phyloP scores from a whole-genome alignment of 305 asterid species.

The Fraxinus xanthoxyloides region DNA sequence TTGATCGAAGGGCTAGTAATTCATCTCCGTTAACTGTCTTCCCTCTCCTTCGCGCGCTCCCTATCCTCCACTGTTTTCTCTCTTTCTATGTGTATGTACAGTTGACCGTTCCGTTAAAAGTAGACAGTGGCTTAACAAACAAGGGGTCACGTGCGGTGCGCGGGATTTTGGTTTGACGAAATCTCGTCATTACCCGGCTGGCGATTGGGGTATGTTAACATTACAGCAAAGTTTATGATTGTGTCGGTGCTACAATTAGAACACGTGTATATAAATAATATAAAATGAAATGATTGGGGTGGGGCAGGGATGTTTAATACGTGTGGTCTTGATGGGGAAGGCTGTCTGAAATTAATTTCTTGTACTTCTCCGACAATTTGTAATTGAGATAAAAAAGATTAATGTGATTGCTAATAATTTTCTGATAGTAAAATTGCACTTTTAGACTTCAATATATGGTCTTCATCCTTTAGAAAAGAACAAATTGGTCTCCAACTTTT shows the following conservation, averaged over 20 bases:
- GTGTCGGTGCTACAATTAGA: not conserved
- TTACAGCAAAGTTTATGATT: not conserved
- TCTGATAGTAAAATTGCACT: not conserved
- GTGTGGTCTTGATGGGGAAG: not conserved
- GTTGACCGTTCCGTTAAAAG: slow-evolving; percentile 4
- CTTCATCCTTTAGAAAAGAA: not conserved
- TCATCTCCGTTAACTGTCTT: slow-evolving; percentile 24
- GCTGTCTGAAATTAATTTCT: not conserved
- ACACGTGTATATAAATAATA: not conserved
- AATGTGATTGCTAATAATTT: not conserved
- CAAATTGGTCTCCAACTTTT: not conserved
- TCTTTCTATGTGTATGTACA: not conserved
- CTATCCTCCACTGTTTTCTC: not conserved
- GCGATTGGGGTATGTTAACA: not conserved
- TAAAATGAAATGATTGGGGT: not conserved
- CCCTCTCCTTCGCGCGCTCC: slow-evolving; percentile 26
- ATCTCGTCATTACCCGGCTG: not conserved
- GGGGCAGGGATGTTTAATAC: not conserved
- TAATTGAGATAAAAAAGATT: not conserved
- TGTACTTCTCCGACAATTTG: not conserved
- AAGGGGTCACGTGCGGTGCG: slow-evolving; percentile 18
- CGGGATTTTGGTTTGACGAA: not conserved
- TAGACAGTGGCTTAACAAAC: not conserved
- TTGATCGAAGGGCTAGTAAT: slow-evolving; percentile 30
- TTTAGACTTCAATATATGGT: not conserved